Conservation (phyloP, 208 protist genomes). For the Trypanosoma congolense region DNA sequence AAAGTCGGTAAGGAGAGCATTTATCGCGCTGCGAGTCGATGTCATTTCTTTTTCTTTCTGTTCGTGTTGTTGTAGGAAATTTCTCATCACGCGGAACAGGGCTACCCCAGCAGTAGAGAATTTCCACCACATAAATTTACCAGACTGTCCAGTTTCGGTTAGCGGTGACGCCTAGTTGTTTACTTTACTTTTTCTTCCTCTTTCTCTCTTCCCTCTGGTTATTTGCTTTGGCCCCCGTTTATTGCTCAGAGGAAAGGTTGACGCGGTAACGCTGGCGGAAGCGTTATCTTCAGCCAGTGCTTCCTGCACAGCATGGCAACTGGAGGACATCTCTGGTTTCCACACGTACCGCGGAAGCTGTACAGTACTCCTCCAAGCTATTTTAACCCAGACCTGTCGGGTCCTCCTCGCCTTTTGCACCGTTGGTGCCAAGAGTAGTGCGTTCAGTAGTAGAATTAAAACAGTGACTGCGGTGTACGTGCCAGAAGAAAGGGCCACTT, state of each 20-base stretch:
- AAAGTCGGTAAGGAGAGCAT: too few species aligned
- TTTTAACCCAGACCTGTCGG: slow-evolving; percentile 37
- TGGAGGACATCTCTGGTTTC: slow-evolving; percentile 7
- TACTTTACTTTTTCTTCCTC: too few species aligned
- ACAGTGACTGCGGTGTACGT: slow-evolving; percentile 16
- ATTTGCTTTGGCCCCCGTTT: too few species aligned
- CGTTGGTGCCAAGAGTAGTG: background rate
- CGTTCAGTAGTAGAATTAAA: background rate
- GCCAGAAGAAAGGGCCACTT: slow-evolving; percentile 3
- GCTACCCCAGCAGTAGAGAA: too few species aligned
- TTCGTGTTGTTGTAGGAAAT: background rate
- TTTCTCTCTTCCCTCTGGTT: too few species aligned
- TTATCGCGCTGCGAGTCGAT: too few species aligned
- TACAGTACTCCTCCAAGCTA: slow-evolving; percentile 34
- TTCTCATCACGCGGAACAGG: too few species aligned
- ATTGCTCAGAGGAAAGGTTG: too few species aligned
- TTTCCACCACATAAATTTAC: too few species aligned
- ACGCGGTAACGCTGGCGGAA: background rate
- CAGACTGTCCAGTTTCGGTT: too few species aligned
- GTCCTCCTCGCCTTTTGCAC: slow-evolving; percentile 25
- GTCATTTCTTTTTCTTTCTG: background rate
- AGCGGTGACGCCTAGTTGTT: too few species aligned
- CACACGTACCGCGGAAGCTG: slow-evolving; percentile 33
- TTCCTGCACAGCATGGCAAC: slow-evolving; percentile 9
- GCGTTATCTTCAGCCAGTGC: background rate